Evolutionary conservation across 1,284 basidiomycete genomes (phyloP), one percentile per base, ranked within the genome.

Genomic region (Naganishia cerealis): DNA sequence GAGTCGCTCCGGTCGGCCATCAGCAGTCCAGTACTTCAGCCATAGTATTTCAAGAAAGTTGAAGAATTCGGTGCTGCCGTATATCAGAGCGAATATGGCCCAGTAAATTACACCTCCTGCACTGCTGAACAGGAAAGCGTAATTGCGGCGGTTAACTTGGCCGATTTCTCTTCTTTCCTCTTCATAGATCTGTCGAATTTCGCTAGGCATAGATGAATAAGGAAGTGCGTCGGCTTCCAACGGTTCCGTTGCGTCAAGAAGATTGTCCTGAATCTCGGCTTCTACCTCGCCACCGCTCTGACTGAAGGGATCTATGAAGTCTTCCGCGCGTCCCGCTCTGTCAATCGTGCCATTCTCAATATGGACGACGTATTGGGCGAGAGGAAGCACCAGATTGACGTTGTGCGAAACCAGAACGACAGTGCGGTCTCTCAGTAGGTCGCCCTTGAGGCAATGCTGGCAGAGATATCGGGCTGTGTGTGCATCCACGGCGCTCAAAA

Each of bases 381-480:
- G 72, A 0, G 74, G 72, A 50, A 81, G 57, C 15, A 68, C 78
- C 33, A 76, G 79, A 72, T 87, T 86, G 10, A 90, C 81, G 39
- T 88, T 85, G 76, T 92, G 90, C 0, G 89, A 91, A 38, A 90
- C 89, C 15, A 92, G 82, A 21, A 92, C 82, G n/a, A 90, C 82
- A 0, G 89, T 90, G 53, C 87, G 84, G 42, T 82, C 78, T 0
- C 84, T 82, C 33, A 90, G 79, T 0, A 89, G 85, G 1, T 85
- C 67, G 6, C 75, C 77, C 10, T 67, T 66, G n/a, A 80, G 73
- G 69, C 79, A 82, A 66, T 79, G 72, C 21, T 73, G 66, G 57
- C 75, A 72, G 42, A 81, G 73, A 50, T 67, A 76, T 57, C 79
- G 76, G 3, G 77, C 75, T 8, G 80, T 81, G 63, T 80, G 79